Evolutionary conservation across 257 asterid species (phyloP).

Genomic region (Prunella vulgaris): DNA sequence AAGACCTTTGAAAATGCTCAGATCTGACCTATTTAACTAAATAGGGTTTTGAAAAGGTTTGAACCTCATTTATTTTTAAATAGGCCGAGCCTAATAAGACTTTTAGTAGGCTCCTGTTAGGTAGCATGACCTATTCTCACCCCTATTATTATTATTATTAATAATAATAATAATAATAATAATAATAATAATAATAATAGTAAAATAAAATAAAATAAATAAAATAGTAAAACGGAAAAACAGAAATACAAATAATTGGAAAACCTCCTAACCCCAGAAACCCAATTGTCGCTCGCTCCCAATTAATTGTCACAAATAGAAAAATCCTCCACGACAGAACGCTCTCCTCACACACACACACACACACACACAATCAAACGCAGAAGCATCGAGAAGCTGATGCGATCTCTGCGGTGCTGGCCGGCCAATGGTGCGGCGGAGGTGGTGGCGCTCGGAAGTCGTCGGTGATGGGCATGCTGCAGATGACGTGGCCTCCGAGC

Average conservation of each 20-base stretch:
- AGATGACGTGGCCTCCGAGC: constrained; percentile 98
- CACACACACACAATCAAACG: neutral
- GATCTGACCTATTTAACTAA: too few species aligned
- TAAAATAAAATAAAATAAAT: neutral
- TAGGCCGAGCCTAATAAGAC: too few species aligned
- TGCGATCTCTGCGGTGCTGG: constrained; percentile 54
- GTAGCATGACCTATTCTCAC: too few species aligned
- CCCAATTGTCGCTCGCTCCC: constrained; percentile 15
- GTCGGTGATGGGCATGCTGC: constrained; percentile 80
- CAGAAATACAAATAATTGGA: constrained; percentile 22
- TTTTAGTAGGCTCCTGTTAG: too few species aligned
- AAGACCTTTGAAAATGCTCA: too few species aligned
- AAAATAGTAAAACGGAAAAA: constrained; percentile 4
- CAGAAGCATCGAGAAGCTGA: constrained; percentile 32
- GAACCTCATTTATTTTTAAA: too few species aligned
- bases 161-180: too few species aligned
- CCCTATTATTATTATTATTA: too few species aligned
- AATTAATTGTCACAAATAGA: neutral
- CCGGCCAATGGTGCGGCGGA: constrained; percentile 53
- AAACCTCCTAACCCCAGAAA: constrained; percentile 33
- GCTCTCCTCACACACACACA: neutral
- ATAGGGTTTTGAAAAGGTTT: too few species aligned
- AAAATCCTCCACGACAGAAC: constrained; percentile 10
- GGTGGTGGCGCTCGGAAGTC: constrained; percentile 37
- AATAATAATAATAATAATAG: neutral